Evolutionary conservation across 1,139 yeast genomes (phyloP).

Genomic region (Taiozyma sp.): DNA sequence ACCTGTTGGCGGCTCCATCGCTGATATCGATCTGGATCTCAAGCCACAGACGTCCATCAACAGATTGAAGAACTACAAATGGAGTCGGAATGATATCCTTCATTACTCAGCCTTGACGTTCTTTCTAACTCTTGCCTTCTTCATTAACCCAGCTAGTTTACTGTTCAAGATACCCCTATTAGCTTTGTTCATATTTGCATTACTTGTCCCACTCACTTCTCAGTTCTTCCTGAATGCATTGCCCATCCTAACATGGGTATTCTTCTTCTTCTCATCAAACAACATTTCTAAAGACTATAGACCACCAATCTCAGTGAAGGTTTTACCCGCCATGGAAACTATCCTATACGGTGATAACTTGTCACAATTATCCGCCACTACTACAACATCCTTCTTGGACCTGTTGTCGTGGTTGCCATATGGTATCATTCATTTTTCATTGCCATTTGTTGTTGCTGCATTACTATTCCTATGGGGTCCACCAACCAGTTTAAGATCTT

Average conservation of each 20-base stretch:
- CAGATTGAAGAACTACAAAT: slow-evolving; percentile 44
- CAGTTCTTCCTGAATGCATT: slow-evolving; percentile 84
- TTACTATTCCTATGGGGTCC: slow-evolving; percentile 85
- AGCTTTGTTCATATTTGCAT: slow-evolving; percentile 24
- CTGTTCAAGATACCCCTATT: slow-evolving; percentile 26
- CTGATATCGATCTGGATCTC: slow-evolving; percentile 56
- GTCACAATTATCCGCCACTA: slow-evolving; percentile 77
- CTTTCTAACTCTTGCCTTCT: slow-evolving; percentile 44
- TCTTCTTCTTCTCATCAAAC: slow-evolving; percentile 74
- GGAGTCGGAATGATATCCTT: slow-evolving; percentile 38
- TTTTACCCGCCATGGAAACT: slow-evolving; percentile 91
- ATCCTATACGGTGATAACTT: slow-evolving; percentile 91
- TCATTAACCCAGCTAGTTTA: slow-evolving; percentile 30
- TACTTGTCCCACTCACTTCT: slow-evolving; percentile 68
- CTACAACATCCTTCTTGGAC: slow-evolving; percentile 64
- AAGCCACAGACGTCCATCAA: slow-evolving; percentile 45
- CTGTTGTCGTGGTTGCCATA: slow-evolving; percentile 94
- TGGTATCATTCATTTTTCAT: slow-evolving; percentile 83
- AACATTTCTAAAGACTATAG: slow-evolving; percentile 74
- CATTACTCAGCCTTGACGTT: slow-evolving; percentile 48
- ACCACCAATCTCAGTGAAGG: slow-evolving; percentile 87
- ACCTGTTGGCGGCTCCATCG: slow-evolving; percentile 47
- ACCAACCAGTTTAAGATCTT: slow-evolving; percentile 80
- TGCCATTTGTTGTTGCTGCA: slow-evolving; percentile 84
- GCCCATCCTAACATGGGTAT: slow-evolving; percentile 86